A percentile compares a stretch with the other conserved stretches of the same genome.
These are phyloP conservation scores for Hydnomerulius pinastri DNA, from an alignment of 768 basidiomycete genomes.

Conservation along the genomic window DNA sequence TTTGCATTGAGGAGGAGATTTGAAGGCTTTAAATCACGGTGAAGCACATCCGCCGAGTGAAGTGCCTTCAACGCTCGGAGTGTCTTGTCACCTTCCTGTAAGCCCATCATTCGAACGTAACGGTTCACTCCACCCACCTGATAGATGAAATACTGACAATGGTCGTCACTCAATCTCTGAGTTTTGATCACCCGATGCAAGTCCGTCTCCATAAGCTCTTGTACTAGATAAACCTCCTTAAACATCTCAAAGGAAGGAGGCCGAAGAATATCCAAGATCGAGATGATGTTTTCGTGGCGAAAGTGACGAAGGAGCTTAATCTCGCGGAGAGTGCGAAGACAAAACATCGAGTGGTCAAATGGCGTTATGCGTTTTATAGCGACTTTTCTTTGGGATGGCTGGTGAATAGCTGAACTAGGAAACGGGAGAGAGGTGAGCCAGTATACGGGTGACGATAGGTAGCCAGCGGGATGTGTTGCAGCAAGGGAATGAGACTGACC, in stretches of 20 bases:
- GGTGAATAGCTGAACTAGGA: constrained; percentile 71
- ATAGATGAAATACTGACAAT: constrained; percentile 97
- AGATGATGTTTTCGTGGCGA: constrained; percentile 87
- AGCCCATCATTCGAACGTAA: constrained; percentile 1
- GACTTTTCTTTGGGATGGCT: constrained; percentile 77
- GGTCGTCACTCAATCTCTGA: constrained; percentile 91
- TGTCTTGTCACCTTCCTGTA: constrained; percentile 47
- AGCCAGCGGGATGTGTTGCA: constrained; percentile 3
- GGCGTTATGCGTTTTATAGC: constrained; percentile 97
- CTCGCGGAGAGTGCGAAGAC: constrained; percentile 79
- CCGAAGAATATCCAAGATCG: constrained; percentile 90
- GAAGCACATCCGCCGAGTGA: constrained; percentile 92
- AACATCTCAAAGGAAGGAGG: constrained; percentile 77
- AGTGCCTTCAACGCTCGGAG: constrained; percentile 92
- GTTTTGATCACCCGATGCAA: constrained; percentile 95
- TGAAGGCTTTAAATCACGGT: constrained; percentile 94
- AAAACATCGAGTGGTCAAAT: constrained; percentile 95
- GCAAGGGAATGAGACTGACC: constrained; percentile 39
- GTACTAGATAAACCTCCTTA: constrained; percentile 78
- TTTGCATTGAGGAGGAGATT: constrained; percentile 96
- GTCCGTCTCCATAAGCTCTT: constrained; percentile 90
- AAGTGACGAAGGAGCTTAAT: constrained; percentile 93
- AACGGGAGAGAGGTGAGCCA: constrained; percentile 4
- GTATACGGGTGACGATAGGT: constrained; percentile 8
- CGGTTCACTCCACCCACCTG: constrained; percentile 52